These are phyloP conservation scores for Ophiorrhiza pumila DNA, from an alignment of 257 asterid genomes.

Conservation along the genomic window DNA sequence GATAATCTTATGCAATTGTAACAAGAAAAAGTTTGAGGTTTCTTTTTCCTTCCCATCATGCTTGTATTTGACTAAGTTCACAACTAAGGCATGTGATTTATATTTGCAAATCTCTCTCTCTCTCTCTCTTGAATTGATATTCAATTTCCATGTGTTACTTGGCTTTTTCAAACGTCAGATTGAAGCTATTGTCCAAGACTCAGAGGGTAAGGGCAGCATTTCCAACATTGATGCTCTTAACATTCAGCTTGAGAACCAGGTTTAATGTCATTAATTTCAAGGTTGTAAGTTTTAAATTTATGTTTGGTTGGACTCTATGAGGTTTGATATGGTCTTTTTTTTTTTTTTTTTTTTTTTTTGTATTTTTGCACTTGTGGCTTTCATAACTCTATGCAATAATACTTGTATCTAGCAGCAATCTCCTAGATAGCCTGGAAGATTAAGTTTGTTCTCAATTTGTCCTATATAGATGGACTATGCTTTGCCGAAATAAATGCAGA, in stretches of 20 bases:
- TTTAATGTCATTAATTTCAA: conserved; percentile 19
- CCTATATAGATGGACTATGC: background rate
- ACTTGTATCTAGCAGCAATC: background rate
- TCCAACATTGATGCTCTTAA: conserved; percentile 60
- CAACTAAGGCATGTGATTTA: too few relatives aligned
- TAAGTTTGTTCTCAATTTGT: background rate
- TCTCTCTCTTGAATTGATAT: background rate
- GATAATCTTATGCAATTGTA: background rate
- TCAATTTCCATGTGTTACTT: background rate
- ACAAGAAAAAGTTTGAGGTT: background rate
- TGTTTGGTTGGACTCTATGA: too few relatives aligned
- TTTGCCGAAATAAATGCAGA: background rate
- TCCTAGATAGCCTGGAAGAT: background rate
- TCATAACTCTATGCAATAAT: background rate
- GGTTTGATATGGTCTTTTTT: background rate
- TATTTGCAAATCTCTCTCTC: background rate
- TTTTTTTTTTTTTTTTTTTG: background rate
- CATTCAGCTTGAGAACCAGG: conserved; percentile 67
- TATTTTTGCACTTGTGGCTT: too few relatives aligned
- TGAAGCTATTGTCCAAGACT: conserved; percentile 79
- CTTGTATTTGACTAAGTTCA: background rate
- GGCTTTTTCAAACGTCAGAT: conserved; percentile 38
- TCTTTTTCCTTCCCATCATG: background rate
- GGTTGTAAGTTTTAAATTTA: background rate
- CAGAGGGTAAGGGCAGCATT: conserved; percentile 69